These are phyloP conservation scores for Claviceps citrina DNA, from an alignment of 2,329 filamentous ascomycete species.

Conservation along the genomic window DNA sequence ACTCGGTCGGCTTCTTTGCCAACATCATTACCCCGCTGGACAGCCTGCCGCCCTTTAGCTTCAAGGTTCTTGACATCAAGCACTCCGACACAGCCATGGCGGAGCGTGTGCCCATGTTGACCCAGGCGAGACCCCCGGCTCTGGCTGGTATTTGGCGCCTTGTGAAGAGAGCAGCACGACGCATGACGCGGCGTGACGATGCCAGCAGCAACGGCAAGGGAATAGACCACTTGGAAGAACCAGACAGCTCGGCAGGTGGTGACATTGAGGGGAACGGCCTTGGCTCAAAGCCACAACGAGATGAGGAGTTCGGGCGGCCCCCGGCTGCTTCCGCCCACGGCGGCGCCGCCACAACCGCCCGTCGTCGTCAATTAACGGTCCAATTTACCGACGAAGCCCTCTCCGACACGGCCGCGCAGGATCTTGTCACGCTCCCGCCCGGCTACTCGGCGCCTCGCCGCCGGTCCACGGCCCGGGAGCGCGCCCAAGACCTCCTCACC, in stretches of 20 bases:
- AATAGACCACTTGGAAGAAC: neutral
- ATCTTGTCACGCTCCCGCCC: neutral
- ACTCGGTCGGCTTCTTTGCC: constrained; percentile 45
- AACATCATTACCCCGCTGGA: constrained; percentile 44
- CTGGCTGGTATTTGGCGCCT: neutral
- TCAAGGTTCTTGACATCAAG: constrained; percentile 32
- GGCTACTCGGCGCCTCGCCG: constrained; percentile 7
- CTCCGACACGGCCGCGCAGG: neutral
- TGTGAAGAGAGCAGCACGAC: neutral
- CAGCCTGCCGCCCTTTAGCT: constrained; percentile 29
- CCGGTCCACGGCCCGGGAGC: constrained; percentile 23
- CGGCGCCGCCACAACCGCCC: neutral
- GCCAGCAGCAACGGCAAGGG: no score
- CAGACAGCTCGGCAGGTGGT: neutral
- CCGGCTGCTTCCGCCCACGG: no score
- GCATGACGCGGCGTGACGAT: neutral
- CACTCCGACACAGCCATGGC: constrained; percentile 19
- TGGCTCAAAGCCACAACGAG: neutral
- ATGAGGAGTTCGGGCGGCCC: neutral
- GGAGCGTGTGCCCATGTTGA: neutral
- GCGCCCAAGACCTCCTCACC: constrained; percentile 27
- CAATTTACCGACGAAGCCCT: constrained; percentile 7
- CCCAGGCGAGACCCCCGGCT: neutral
- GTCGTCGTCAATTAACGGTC: neutral
- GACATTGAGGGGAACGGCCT: neutral